A percentile compares a stretch with the other conserved stretches of the same genome.
Evolutionary conservation across 2,329 filamentous ascomycete genomes (phyloP).

Genomic region (Dactylonectria estremocensis): DNA sequence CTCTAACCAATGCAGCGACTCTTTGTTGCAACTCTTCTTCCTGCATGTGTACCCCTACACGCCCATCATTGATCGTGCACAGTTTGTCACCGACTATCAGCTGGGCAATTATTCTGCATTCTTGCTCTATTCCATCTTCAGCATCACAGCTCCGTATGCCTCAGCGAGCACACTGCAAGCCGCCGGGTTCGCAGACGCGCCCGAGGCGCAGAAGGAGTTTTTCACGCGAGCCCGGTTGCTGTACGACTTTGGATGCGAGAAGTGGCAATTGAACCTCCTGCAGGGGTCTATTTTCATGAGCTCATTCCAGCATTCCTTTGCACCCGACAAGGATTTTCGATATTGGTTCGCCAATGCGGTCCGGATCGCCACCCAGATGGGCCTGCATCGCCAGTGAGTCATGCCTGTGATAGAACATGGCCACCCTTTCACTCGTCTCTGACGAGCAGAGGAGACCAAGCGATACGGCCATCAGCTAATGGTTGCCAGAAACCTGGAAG

Average conservation of each 20-base stretch:
- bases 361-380: background rate
- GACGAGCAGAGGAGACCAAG: no score
- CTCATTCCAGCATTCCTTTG: background rate
- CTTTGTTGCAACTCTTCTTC: no score
- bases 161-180: background rate
- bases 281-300: background rate
- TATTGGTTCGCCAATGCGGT: background rate
- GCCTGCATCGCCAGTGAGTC: background rate
- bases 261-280: background rate
- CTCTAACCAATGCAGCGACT: no score
- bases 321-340: background rate
- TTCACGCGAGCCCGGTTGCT: background rate
- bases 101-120: no score
- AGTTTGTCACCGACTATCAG: no score
- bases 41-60: no score
- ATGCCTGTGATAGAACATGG: no score
- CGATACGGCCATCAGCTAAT: no score
- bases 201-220: background rate
- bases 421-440: no score
- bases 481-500: no score
- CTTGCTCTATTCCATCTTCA: background rate
- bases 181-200: background rate
- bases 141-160: background rate
- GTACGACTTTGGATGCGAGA: background rate
- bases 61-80: no score